phyloP scores from a whole-genome alignment of 805 yeast genomes.

The Monosporozyma aerobia region DNA sequence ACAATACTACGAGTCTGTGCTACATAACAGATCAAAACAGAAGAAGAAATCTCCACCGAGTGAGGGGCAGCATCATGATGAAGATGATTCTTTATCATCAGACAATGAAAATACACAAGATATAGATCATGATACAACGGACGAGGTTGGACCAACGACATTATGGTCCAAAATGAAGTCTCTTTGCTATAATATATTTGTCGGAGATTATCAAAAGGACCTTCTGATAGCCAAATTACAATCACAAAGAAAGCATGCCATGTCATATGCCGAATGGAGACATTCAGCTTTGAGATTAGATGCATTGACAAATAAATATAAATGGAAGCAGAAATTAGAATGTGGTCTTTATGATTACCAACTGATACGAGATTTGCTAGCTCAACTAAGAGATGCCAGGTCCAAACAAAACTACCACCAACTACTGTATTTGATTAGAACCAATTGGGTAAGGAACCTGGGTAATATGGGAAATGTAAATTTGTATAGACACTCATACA shows the following conservation, averaged over 20 bases:
- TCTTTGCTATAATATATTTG: conserved; percentile 10
- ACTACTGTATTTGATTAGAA: conserved; percentile 66
- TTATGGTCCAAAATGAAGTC: conserved; percentile 8
- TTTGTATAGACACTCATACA: conserved; percentile 64
- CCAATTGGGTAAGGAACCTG: conserved; percentile 72
- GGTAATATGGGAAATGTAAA: conserved; percentile 81
- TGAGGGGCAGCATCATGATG: not conserved
- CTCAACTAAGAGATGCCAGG: conserved; percentile 54
- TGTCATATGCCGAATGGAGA: conserved; percentile 55
- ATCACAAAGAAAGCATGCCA: conserved; percentile 38
- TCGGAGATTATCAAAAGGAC: conserved; percentile 24
- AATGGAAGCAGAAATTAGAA: conserved; percentile 59
- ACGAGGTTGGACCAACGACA: not conserved
- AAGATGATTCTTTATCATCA: not conserved
- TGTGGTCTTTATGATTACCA: conserved; percentile 64
- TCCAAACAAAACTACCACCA: conserved; percentile 46
- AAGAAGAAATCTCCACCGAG: not conserved
- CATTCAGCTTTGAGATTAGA: conserved; percentile 57
- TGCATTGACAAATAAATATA: conserved; percentile 47
- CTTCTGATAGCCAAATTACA: conserved; percentile 30
- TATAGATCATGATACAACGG: not conserved
- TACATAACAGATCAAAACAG: conserved; percentile 1
- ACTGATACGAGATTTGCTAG: conserved; percentile 42
- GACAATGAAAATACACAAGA: not conserved
- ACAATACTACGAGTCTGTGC: conserved; percentile 11